Conservation (phyloP, 352 stramenopile genomes). For the Phytopythium vexans region DNA sequence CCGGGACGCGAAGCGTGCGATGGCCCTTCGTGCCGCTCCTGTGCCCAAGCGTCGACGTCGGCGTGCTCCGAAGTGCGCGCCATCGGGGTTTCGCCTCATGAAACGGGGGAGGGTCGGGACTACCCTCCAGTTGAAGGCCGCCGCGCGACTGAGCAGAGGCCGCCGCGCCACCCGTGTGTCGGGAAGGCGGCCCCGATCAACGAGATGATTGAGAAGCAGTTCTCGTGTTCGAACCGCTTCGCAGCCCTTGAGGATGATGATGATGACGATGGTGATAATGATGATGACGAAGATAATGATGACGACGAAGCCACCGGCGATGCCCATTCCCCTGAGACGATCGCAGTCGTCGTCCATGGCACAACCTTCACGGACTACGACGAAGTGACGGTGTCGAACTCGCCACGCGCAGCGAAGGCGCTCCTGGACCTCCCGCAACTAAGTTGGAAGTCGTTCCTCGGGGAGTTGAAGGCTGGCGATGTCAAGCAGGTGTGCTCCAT, state of each 20-base stretch:
- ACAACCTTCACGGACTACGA: background rate
- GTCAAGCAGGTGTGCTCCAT: slow-evolving; percentile 18
- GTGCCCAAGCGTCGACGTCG: slow-evolving; percentile 9
- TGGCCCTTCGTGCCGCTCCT: slow-evolving; percentile 13
- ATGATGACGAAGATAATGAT: too few relatives aligned
- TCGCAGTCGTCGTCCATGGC: background rate
- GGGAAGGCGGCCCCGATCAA: too few relatives aligned
- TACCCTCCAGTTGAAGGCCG: background rate
- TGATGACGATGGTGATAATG: too few relatives aligned
- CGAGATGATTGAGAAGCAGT: slow-evolving; percentile 6
- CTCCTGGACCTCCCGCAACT: slow-evolving; percentile 3
- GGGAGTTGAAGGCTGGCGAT: slow-evolving; percentile 12
- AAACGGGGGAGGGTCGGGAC: too few relatives aligned
- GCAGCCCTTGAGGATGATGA: too few relatives aligned
- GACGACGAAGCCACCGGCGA: background rate
- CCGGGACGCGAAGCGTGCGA: slow-evolving; percentile 7
- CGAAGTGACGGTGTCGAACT: slow-evolving; percentile 2
- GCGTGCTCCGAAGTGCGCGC: too few relatives aligned
- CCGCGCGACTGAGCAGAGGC: slow-evolving; percentile 8
- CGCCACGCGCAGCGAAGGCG: background rate
- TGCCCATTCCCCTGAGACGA: background rate
- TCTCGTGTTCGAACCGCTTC: slow-evolving; percentile 4
- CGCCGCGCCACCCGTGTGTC: too few relatives aligned
- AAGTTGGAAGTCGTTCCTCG: slow-evolving; percentile 17
- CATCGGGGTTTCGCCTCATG: too few relatives aligned